phyloP scores from a whole-genome alignment of 1,139 yeast genomes.

The Lodderomyces jiufengensis region DNA sequence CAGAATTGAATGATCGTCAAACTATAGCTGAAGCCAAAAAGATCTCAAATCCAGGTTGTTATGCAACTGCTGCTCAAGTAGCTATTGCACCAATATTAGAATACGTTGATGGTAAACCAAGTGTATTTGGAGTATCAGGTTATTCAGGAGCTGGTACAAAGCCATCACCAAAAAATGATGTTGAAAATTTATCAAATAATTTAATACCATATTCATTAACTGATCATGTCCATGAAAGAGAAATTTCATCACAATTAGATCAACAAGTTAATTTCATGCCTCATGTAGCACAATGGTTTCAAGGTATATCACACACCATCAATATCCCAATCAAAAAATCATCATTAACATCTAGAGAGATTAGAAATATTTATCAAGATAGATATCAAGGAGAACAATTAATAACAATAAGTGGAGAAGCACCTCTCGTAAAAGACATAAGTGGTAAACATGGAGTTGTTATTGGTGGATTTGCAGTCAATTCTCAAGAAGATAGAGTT shows the following conservation, averaged over 20 bases:
- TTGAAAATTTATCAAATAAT: conserved; percentile 68
- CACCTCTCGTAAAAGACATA: conserved; percentile 88
- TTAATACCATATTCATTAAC: conserved; percentile 93
- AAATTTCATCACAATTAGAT: conserved; percentile 79
- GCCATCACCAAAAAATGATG: conserved; percentile 94
- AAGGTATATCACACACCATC: conserved; percentile 91
- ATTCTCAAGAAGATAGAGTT: conserved; percentile 82
- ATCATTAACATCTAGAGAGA: conserved; percentile 73
- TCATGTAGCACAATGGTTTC: conserved; percentile 99
- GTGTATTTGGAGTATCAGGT: conserved; percentile 93
- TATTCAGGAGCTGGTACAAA: conserved; percentile 99
- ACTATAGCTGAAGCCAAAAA: conserved; percentile 70
- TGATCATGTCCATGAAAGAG: conserved; percentile 94
- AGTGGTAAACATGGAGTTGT: conserved; percentile 93
- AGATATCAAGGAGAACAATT: conserved; percentile 85
- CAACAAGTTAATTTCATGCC: conserved; percentile 85
- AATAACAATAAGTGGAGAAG: conserved; percentile 80
- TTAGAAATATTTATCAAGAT: conserved; percentile 82
- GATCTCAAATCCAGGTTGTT: conserved; percentile 97
- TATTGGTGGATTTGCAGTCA: conserved; percentile 93
- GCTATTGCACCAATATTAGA: conserved; percentile 82
- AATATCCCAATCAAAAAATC: conserved; percentile 77
- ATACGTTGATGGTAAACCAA: conserved; percentile 65
- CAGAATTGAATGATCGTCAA: conserved; percentile 68
- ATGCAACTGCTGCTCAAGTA: conserved; percentile 95